Evolutionary conservation across 371 early-diverging fungal genomes (phyloP).

Genomic region (Rhizopus delemar): DNA sequence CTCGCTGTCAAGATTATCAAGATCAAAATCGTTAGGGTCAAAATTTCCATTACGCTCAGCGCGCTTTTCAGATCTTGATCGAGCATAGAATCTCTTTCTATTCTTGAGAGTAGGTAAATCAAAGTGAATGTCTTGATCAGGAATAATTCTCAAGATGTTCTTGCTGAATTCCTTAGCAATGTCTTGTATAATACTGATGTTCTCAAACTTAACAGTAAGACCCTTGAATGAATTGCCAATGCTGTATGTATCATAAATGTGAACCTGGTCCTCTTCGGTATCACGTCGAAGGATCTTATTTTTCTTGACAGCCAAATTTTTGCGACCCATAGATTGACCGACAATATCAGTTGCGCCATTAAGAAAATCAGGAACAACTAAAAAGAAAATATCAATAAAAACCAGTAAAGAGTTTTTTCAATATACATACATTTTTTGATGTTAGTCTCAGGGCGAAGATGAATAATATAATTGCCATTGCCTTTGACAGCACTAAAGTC

Average conservation of each 20-base stretch:
- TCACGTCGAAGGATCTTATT: conserved; percentile 24
- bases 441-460: conserved; percentile 25
- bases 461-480: conserved; percentile 39
- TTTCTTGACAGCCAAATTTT: conserved; percentile 13
- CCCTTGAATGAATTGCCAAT: conserved; percentile 37
- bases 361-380: conserved; percentile 37
- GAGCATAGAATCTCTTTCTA: conserved; percentile 27
- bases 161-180: conserved; percentile 12
- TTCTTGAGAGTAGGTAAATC: conserved; percentile 28
- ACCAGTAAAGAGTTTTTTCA: neutral
- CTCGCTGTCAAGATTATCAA: neutral
- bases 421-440: conserved; percentile 35
- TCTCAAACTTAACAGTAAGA: conserved; percentile 34
- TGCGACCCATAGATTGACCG: conserved; percentile 8
- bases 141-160: conserved; percentile 37
- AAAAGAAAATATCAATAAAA: conserved; percentile 3
- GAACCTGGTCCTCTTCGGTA: conserved; percentile 24
- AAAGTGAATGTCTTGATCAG: conserved; percentile 43
- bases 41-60: conserved; percentile 14
- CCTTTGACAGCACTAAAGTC: conserved; percentile 14
- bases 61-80: conserved; percentile 15
- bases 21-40: conserved; percentile 11
- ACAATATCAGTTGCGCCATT: conserved; percentile 29
- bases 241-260: conserved; percentile 34
- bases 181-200: conserved; percentile 22